Evolutionary conservation across 2,329 filamentous ascomycete species (phyloP), one percentile per base, ranked within the genome.

Genomic region (Tolypocladium capitatum): DNA sequence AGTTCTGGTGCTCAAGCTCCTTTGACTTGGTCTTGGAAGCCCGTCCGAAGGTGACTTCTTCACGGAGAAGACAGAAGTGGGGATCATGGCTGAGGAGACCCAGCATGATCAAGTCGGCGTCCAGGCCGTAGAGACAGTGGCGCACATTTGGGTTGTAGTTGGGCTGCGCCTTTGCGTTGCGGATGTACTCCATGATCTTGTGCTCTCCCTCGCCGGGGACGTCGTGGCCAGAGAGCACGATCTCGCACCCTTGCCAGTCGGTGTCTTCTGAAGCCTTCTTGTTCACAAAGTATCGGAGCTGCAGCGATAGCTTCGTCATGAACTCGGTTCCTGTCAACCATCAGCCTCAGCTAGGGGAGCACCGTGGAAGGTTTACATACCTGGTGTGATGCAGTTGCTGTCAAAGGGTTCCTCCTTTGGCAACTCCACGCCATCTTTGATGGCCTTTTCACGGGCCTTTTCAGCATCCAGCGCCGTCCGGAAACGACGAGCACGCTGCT

Each of bases 161-260:
- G 2, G 86, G 86, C 66, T 98, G 92, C 44, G 91, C 89, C 73
- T 97, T 97, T 52, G 92, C 87, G 67, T 94, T 87, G 57, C 92
- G 86, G 66, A 98, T 98, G 67, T 98, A 98, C 68, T 98, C 94
- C 92, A 98, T 98, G 68, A 98, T 95, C 72, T 98, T 98, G 73
- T 98, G 92, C 68, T 98, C 92, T 58, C 92, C 92, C 69, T 98
- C 94, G 58, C 92, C 92, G 7, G 92, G 92, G 27, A 97, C 91
- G 67, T 98, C 94, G 62, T 98, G 94, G 47, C 94, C 92, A 6
- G 92, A 98, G 50, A 98, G 76, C 46, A 98, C 89, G 57, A 98
- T 83, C 62, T 97, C 90, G 55, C 94, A 92, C 51, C 86, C 86
- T 69, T 98, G 92, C 92, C 92, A 98, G 60, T 98, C 92, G 43